Percentiles rank a stretch among this genome's conserved stretches.
These are phyloP conservation scores for Amylostereum chailletii DNA, from an alignment of 1,284 basidiomycete genomes.

Conservation along the genomic window DNA sequence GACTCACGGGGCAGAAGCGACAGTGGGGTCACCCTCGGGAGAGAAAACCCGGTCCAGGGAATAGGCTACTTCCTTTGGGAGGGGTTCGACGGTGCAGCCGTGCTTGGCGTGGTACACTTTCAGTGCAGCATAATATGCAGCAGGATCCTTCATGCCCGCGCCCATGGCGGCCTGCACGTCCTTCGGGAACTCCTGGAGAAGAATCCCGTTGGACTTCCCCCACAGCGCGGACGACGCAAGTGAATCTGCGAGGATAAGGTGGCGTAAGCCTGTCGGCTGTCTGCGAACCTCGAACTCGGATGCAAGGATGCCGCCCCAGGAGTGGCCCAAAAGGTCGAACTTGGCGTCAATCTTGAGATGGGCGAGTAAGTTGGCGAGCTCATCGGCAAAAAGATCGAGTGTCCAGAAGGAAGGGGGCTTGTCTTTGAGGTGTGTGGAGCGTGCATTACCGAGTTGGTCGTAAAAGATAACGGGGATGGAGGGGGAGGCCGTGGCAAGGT, in stretches of 20 bases:
- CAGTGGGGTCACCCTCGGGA: conserved; percentile 14
- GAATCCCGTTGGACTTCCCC: conserved; percentile 13
- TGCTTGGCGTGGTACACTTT: conserved; percentile 17
- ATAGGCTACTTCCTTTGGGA: conserved; percentile 14
- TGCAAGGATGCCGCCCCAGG: conserved; percentile 26
- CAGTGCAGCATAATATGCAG: conserved; percentile 23
- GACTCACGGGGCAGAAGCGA: conserved; percentile 14
- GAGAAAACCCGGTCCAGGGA: conserved; percentile 5
- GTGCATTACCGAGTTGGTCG: conserved; percentile 27
- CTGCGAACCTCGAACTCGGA: conserved; percentile 16
- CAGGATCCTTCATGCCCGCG: conserved; percentile 16
- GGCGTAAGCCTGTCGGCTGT: conserved; percentile 20
- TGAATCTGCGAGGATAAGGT: conserved; percentile 21
- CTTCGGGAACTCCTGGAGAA: conserved; percentile 16
- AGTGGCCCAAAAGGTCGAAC: conserved; percentile 26
- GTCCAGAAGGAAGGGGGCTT: conserved; percentile 26
- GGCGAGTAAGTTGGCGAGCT: conserved; percentile 22
- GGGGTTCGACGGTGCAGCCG: conserved; percentile 17
- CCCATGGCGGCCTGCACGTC: conserved; percentile 17
- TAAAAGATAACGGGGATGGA: conserved; percentile 24
- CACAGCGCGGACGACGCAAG: conserved; percentile 20
- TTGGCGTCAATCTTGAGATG: conserved; percentile 18
- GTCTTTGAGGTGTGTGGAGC: conserved; percentile 22
- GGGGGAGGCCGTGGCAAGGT: conserved; percentile 12
- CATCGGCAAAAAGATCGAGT: conserved; percentile 24